Base-by-base conservation (phyloP, 352 stramenopile species). In the Phytophthora fragariaefolia region DNA sequence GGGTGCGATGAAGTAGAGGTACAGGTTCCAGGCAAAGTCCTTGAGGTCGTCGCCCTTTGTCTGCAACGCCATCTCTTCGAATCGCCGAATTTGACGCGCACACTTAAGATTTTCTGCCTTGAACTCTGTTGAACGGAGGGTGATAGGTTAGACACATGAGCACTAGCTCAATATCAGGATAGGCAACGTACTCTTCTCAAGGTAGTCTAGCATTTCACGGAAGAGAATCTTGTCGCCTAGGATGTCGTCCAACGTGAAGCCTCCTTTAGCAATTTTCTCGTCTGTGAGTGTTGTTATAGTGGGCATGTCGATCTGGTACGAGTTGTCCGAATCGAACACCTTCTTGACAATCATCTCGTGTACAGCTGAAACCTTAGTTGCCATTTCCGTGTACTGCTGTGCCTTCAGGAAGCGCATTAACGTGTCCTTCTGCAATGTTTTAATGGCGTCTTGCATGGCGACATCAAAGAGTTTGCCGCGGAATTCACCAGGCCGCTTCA, bases 71-170 rank as follows among this genome's bases (percentile, higher is more conserved):
- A 95, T 79, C 61, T 92, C 82, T 60, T 95, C 85, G 45, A 92
- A 93, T 38, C 82, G 78, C 28, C 82, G 75, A 69, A 95, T 92
- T 62, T 93, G 85, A 3, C 85, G 83, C 48, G 83, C 83, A 36
- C 85, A 94, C 66, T 94, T 92, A 60, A 94, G 77, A 65, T 94
- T 94, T 66, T 93, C 83, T 24, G 85, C 80, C 56, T 92, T 94
- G 69, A 94, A 94, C 66, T 92, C 85, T 94, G 64, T 30, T 13
- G 17, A 30, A 13, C 7, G n/a, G n/a, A n/a, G n/a, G n/a, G n/a
- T 5, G 17, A 32, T 7, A 3, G n/a, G 17, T 9, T 24, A 32
- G 32, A 2, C 13, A 50, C 20, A 15, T n/a, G 8, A 30, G 18
- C 12, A 53, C 24, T 0, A 22, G 4, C n/a, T n/a, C n/a, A n/a